Base-by-base conservation (phyloP, 805 yeast genomes). In the Sugiyamaella valdiviana region DNA sequence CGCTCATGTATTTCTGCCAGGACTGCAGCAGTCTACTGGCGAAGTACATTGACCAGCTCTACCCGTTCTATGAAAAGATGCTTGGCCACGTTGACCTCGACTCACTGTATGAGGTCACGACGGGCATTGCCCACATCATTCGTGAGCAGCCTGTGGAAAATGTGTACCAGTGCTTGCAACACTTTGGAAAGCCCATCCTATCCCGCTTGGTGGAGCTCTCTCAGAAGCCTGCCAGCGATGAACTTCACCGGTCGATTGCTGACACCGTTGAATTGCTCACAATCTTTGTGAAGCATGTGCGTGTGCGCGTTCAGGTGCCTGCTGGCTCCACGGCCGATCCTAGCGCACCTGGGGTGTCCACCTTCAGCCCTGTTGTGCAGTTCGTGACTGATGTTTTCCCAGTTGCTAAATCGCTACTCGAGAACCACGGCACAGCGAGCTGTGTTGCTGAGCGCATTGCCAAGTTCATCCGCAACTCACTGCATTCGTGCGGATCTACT, bases 1-100 rank as follows among this genome's bases (percentile, higher is more conserved):
- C 99, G 0, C 74, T 93, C 59, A 87, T 88, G 90, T 91, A 80
- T 62, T 87, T 93, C 61, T 90, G 97, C 68, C 85, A 86, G 60
- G 99, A 95, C 66, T 93, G 99, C 60, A 77, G 90, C 0, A 59
- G 64, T 10, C 70, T 80, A 14, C 69, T 93, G 56, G 76, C 80
- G 16, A 75, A 76, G 42, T 86, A 77, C 62, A 69, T 88, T 56
- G 87, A 80, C 47, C 95, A 88, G 63, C 72, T 93, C 49, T 80
- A 82, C 57, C 73, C 78, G 54, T 80, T 93, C 51, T 91, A 88
- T 66, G 76, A 77, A 45, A 73, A 72, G 50, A 72, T 83, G 23
- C 70, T 72, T 44, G 69, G 70, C 35, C 62, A 71, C 23, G 68
- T 89, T 36, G 95, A 85, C 58, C 63, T 77, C 23, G 80, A 79